Evolutionary conservation across 352 stramenopile species (phyloP), one percentile per base, ranked within the genome.

Genomic region (Phytophthora colocasiae): DNA sequence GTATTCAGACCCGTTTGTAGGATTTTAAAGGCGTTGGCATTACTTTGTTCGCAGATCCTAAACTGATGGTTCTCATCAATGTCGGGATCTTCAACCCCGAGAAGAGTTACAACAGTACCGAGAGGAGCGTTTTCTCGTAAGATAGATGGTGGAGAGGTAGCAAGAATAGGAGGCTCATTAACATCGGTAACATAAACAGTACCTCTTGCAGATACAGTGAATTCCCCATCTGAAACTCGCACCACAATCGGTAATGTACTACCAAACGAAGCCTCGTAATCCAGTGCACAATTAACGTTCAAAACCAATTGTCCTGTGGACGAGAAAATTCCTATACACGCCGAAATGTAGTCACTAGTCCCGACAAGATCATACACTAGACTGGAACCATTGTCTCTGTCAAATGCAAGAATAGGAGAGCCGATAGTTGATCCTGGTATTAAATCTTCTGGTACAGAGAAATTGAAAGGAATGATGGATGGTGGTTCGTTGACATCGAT

Each of bases 31-130:
- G 69, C 62, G 9, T 61, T 46, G 4, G 26, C 3, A 8, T 77
- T 49, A 38, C 74, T 88, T 52, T 90, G 71, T 22, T 71, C 78
- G 12, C 81, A 90, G 6, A 74, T 46, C 66, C 60, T 83, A 47
- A 87, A 87, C 14, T 61, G 43, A 17, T 82, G 59, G 0, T 53
- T 5, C 4, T 90, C 78, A 15, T 71, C 46, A 4, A 50, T 50
- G 22, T 90, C 81, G 0, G 68, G 70, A 47, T 90, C 81, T 10
- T 41, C 39, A 6, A 76, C 77, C 6, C 66, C 60, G 2, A 85
- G 17, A 11, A 58, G 15, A 5, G 48, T 73, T 15, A 85, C 62
- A 24, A 61, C 14, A 4, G 56, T 69, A 27, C 32, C 45, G 6
- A 44, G 45, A 6, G 17, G 24, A 6, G 56, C 50, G 54, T 75